Percentiles rank a stretch among this genome's conserved stretches.
Evolutionary conservation across 257 asterid genomes (phyloP).

Genomic region (Nicotiana tabacum): DNA sequence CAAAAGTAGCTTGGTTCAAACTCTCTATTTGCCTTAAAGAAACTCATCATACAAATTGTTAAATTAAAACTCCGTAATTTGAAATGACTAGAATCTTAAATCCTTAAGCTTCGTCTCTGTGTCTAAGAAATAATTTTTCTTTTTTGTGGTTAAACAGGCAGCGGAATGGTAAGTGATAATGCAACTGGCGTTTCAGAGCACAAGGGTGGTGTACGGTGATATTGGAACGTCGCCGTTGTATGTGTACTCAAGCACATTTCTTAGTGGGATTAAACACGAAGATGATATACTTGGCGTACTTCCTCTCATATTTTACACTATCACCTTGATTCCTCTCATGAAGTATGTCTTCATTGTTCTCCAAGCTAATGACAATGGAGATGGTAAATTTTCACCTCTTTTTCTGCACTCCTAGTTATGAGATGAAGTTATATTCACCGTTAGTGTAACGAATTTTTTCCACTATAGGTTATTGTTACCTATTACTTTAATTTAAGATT

Average conservation of each 20-base stretch:
- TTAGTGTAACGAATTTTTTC: no score
- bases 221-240: conserved; percentile 23
- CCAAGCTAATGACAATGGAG: conserved; percentile 32
- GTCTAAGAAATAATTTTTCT: no score
- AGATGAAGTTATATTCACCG: no score
- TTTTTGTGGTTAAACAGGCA: background rate
- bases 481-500: no score
- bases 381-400: conserved; percentile 12
- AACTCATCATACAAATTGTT: no score
- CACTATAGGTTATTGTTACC: no score
- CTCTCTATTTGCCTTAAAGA: no score
- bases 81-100: no score
- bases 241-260: background rate
- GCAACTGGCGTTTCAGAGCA: conserved; percentile 30
- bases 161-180: background rate
- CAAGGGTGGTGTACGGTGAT: conserved; percentile 37
- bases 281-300: conserved; percentile 27
- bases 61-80: no score
- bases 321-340: conserved; percentile 26
- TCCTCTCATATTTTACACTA: conserved; percentile 23
- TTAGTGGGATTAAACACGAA: conserved; percentile 7
- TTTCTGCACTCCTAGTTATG: background rate
- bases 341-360: conserved; percentile 31
- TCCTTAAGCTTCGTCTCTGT: no score
- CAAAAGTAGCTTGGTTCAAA: no score